A percentile compares a stretch with the other conserved stretches of the same genome.
These are phyloP conservation scores for Mortierella sp. DNA, from an alignment of 371 early-diverging fungal species.

Conservation along the genomic window DNA sequence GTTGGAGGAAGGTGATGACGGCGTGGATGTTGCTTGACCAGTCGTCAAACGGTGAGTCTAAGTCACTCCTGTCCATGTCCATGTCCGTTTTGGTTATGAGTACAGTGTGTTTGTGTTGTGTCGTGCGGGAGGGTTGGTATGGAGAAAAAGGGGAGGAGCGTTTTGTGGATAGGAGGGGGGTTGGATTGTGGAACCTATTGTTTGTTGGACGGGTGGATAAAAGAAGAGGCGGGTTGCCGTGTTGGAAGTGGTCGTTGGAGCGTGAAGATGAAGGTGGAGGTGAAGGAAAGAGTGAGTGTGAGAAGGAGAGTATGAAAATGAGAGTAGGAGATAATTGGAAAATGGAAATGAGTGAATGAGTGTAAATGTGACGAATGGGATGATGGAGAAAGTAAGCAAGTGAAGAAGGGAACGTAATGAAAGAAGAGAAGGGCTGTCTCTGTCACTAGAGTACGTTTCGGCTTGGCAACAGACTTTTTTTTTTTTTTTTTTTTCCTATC, in stretches of 20 bases:
- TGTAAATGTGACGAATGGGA: background rate
- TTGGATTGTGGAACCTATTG: background rate
- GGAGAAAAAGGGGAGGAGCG: background rate
- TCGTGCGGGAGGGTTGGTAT: background rate
- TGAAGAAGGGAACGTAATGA: background rate
- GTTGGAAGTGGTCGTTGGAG: background rate
- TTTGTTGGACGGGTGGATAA: background rate
- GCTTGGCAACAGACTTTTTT: constrained; percentile 1
- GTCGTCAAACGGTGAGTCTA: constrained; percentile 49
- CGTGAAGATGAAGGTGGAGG: background rate
- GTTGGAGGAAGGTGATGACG: constrained; percentile 55
- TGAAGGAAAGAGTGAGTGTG: background rate
- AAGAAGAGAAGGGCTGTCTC: background rate
- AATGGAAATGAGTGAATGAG: too few relatives aligned
- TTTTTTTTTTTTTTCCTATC: background rate
- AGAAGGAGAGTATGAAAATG: background rate
- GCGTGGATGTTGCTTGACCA: constrained; percentile 56
- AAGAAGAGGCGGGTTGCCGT: constrained; percentile 8
- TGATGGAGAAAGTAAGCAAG: background rate
- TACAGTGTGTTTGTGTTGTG: background rate
- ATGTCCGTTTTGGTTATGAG: constrained; percentile 17
- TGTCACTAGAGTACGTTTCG: background rate
- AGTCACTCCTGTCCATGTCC: constrained; percentile 30
- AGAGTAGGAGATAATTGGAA: background rate
- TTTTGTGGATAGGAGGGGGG: background rate